Conservation (phyloP, 169 alveolate genomes). For the Eimeria praecox region DNA sequence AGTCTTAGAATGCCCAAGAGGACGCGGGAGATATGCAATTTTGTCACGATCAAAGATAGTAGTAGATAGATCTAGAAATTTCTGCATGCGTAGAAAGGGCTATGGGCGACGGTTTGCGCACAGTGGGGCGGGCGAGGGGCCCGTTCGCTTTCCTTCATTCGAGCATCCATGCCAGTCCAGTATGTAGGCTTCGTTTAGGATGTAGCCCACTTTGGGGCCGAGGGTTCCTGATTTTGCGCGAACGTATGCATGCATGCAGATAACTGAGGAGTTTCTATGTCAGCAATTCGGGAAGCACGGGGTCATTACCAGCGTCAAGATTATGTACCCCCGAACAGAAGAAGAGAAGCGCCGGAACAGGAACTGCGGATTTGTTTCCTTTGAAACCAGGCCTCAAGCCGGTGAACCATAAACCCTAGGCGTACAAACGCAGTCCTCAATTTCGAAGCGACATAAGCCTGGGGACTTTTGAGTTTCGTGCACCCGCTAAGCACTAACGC, state of each 20-base stretch:
- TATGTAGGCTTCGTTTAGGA: background rate
- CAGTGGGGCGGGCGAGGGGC: background rate
- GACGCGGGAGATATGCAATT: background rate
- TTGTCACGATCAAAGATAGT: background rate
- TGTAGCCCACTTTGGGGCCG: background rate
- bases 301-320: slow-evolving; percentile 90
- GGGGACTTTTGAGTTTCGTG: background rate
- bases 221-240: background rate
- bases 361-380: slow-evolving; percentile 91
- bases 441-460: background rate
- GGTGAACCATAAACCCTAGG: slow-evolving; percentile 35
- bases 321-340: slow-evolving; percentile 92
- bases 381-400: slow-evolving; percentile 86
- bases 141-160: background rate
- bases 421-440: background rate
- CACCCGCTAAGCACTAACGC: background rate
- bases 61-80: background rate
- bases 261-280: slow-evolving; percentile 90
- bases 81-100: background rate
- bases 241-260: slow-evolving; percentile 77
- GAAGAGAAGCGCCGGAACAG: slow-evolving; percentile 89
- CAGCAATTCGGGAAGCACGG: slow-evolving; percentile 91
- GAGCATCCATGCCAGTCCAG: background rate
- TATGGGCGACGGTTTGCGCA: background rate
- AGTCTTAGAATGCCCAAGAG: background rate